A percentile compares a stretch with the other conserved stretches of the same genome.
Conservation (phyloP, 176 grass and related monocot species). For the Poa pratensis region DNA sequence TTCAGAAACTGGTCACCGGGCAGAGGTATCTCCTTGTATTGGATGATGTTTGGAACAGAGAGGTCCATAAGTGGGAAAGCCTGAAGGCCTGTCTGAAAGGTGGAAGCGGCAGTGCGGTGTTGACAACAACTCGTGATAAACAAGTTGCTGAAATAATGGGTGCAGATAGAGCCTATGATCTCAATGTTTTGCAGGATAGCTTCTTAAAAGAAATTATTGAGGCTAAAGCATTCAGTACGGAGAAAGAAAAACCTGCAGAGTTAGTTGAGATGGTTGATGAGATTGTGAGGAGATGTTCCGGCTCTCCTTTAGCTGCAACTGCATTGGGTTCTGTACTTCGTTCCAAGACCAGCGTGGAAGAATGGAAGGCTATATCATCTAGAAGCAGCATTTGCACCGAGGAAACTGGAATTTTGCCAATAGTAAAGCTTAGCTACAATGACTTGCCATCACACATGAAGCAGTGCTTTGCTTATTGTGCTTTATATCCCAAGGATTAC, state of each 20-base stretch:
- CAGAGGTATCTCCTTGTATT: too few species aligned
- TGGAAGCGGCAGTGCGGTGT: conserved; percentile 6
- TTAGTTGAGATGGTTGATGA: conserved; percentile 1
- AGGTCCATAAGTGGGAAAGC: too few species aligned
- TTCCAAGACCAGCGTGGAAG: background rate
- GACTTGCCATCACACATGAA: background rate
- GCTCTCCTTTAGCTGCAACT: background rate
- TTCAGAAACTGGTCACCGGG: too few species aligned
- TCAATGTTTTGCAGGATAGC: too few species aligned
- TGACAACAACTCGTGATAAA: conserved; percentile 41
- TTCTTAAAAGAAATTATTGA: background rate
- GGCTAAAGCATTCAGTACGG: background rate
- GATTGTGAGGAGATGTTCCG: background rate
- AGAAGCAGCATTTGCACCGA: background rate
- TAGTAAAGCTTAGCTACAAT: background rate
- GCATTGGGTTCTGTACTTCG: background rate
- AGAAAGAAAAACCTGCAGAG: background rate
- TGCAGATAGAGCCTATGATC: background rate
- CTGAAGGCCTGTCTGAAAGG: background rate
- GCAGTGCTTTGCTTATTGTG: conserved; percentile 35
- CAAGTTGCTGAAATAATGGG: background rate
- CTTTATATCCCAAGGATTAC: conserved; percentile 36
- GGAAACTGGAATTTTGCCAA: background rate
- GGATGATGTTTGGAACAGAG: too few species aligned
- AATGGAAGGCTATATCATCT: background rate